Percentiles rank a stretch among this genome's conserved stretches.
These are phyloP conservation scores for Tylopilus rubrobrunneus DNA, from an alignment of 768 basidiomycete species.

Conservation along the genomic window DNA sequence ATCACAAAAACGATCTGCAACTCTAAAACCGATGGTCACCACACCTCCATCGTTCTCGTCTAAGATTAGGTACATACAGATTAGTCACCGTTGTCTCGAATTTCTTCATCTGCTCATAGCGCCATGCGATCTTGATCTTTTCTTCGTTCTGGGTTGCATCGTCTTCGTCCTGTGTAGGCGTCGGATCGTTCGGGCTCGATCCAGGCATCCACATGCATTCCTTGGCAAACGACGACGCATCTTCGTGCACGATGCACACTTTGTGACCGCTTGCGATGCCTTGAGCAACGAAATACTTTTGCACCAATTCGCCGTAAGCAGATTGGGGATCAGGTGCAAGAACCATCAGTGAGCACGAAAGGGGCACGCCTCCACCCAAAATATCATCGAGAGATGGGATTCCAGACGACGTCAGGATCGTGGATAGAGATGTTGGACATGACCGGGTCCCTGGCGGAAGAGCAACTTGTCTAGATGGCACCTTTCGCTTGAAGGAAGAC, in stretches of 20 bases:
- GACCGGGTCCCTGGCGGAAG: constrained; percentile 51
- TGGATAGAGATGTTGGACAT: constrained; percentile 54
- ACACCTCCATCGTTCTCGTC: background rate
- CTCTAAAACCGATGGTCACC: constrained; percentile 33
- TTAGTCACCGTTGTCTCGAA: constrained; percentile 80
- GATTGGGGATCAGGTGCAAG: constrained; percentile 86
- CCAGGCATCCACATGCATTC: constrained; percentile 79
- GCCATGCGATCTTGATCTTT: constrained; percentile 94
- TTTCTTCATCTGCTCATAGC: constrained; percentile 90
- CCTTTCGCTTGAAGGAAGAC: constrained; percentile 80
- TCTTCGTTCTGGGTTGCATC: constrained; percentile 39
- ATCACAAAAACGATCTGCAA: constrained; percentile 58
- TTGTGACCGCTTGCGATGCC: constrained; percentile 72
- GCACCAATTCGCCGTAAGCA: constrained; percentile 78
- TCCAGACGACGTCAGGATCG: constrained; percentile 73
- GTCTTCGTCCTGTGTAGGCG: constrained; percentile 30
- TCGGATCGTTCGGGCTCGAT: constrained; percentile 7
- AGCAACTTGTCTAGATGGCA: constrained; percentile 40
- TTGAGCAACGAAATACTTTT: constrained; percentile 87
- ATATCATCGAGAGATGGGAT: constrained; percentile 94
- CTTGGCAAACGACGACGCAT: constrained; percentile 53
- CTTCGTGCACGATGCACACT: constrained; percentile 61
- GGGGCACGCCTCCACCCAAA: constrained; percentile 86
- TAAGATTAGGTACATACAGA: constrained; percentile 41
- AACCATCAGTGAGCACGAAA: constrained; percentile 68